A percentile compares a stretch with the other conserved stretches of the same genome.
Evolutionary conservation across 345 rosid species (phyloP).

Genomic region (Dipteronia sinensis): DNA sequence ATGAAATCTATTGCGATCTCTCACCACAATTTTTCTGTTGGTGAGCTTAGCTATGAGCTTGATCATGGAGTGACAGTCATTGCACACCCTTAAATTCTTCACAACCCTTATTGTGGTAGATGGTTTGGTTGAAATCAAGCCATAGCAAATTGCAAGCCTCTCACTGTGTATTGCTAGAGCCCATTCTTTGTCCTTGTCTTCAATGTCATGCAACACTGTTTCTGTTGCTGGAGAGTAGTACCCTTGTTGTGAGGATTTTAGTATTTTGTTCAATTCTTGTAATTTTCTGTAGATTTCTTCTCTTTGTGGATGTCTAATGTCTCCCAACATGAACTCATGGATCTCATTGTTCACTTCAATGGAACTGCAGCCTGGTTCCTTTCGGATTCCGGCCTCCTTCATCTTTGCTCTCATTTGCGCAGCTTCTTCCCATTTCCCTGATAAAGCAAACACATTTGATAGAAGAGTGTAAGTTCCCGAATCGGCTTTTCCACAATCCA

Average conservation of each 20-base stretch:
- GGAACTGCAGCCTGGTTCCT: conserved; percentile 73
- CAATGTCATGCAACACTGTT: conserved; percentile 40
- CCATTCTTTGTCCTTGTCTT: conserved; percentile 41
- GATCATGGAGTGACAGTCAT: conserved; percentile 44
- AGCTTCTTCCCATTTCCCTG: conserved; percentile 63
- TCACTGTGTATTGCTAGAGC: conserved; percentile 42
- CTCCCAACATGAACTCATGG: conserved; percentile 64
- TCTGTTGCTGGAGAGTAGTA: conserved; percentile 39
- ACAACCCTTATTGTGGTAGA: conserved; percentile 36
- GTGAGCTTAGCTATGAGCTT: conserved; percentile 38
- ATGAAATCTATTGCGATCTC: conserved; percentile 48
- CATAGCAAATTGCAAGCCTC: conserved; percentile 45
- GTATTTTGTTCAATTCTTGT: conserved; percentile 44
- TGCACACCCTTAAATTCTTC: conserved; percentile 40
- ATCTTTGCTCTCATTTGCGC: conserved; percentile 49
- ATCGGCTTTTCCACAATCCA: conserved; percentile 44
- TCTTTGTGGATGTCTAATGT: conserved; percentile 48
- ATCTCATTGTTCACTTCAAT: conserved; percentile 55
- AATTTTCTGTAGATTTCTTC: conserved; percentile 54
- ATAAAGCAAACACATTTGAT: conserved; percentile 54
- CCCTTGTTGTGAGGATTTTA: conserved; percentile 38
- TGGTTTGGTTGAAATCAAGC: conserved; percentile 40
- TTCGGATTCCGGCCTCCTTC: conserved; percentile 54
- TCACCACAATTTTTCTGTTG: conserved; percentile 38
- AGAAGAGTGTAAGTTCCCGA: conserved; percentile 56